Base-by-base conservation (phyloP, 2,329 filamentous ascomycete genomes). In the Pezizomycotina sp. region DNA sequence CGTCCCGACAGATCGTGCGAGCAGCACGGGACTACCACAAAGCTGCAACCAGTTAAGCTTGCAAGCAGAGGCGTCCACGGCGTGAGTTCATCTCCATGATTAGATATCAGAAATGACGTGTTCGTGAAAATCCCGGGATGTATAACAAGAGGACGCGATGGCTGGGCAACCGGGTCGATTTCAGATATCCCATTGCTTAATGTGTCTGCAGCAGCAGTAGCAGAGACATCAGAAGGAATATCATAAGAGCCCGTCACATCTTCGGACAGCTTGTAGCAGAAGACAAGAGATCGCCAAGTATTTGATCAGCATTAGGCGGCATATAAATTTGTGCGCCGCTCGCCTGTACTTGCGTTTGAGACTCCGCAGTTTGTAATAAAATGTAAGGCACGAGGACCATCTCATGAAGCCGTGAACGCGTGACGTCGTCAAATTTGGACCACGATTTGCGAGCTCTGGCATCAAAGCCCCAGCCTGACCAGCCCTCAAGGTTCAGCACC, bases 71-170 rank as follows among this genome's bases (percentile, higher is more conserved):
- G 89, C 0, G 89, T 95, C 89, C 89, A 98, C 1, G 81, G 72
- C 0, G 89, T 98, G 9, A 98, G 67, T 59, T 98, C 84, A 54
- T 98, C 89, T 7, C 86, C 86, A 56, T 98, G 89, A 53, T 98
- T 98, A 31, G 83, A 92, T 46, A 98, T 77, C 50, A 98, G 82
- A 57, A 98, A 98, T 0, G 82, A 91, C 18, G 72, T 71, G 10
- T 57, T 55, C 0, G 71, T 64, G 52, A 95, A 92, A 6, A 64
- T 52, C 22, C 86, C 89, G 44, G 62, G 53, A 47, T 69, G 65
- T 43, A 58, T 56, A 63, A 56, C 50, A n/a, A n/a, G n/a, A n/a
- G n/a, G n/a, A n/a, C n/a, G n/a, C n/a, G n/a, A n/a, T n/a, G n/a
- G n/a, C n/a, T n/a, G n/a, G n/a, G n/a, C n/a, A n/a, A n/a, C n/a